These are phyloP conservation scores for Blastomyces emzantsi DNA, from an alignment of 2,329 filamentous ascomycete genomes.

Conservation along the genomic window DNA sequence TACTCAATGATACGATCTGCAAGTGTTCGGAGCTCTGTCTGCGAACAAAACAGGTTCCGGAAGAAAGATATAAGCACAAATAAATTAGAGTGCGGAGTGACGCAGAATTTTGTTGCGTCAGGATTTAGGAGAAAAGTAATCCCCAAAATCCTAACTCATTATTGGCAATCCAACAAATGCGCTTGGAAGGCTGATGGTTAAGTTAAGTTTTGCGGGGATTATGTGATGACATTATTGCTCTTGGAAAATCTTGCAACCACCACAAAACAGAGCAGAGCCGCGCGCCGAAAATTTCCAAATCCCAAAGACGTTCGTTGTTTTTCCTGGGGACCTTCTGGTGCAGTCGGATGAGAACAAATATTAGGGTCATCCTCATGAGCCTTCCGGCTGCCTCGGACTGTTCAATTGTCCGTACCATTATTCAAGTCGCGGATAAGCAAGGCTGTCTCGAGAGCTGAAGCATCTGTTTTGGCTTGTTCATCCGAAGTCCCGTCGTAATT, in stretches of 20 bases:
- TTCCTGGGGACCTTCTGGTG: too few relatives aligned
- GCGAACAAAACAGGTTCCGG: not conserved
- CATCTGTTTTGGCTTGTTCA: not conserved
- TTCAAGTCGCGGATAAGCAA: not conserved
- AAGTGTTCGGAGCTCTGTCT: not conserved
- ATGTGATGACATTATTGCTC: not conserved
- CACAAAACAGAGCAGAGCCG: not conserved
- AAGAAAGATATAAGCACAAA: not conserved
- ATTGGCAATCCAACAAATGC: not conserved
- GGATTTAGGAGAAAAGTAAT: not conserved
- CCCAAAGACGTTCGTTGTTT: too few relatives aligned
- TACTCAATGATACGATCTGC: not conserved
- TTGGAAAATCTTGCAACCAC: not conserved
- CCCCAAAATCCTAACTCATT: not conserved
- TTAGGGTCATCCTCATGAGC: not conserved
- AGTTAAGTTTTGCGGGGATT: not conserved
- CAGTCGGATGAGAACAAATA: not conserved
- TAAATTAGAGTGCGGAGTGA: not conserved
- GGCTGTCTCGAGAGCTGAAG: not conserved
- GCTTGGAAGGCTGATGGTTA: not conserved
- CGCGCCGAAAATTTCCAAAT: not conserved
- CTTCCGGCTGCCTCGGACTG: not conserved
- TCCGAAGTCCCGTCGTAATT: not conserved
- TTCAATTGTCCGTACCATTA: not conserved
- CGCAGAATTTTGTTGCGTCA: not conserved